Evolutionary conservation across 306 rosid species (phyloP).

Genomic region (Vigna angularis): DNA sequence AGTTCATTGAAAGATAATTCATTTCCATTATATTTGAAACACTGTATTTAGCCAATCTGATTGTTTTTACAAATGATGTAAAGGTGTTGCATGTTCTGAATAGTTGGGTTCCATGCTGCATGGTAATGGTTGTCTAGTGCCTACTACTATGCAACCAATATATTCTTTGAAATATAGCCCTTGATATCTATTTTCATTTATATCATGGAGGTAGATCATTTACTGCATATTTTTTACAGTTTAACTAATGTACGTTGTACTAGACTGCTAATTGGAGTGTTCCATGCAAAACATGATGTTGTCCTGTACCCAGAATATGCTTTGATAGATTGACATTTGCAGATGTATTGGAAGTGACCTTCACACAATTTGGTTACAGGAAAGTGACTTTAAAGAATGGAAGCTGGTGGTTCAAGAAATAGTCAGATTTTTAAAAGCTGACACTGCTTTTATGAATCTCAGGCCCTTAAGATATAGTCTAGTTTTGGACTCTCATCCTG

Average conservation of each 20-base stretch:
- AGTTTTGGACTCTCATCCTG: slow-evolving; percentile 85
- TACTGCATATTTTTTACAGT: slow-evolving; percentile 8
- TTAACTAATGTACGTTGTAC: slow-evolving; percentile 17
- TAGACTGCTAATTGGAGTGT: slow-evolving; percentile 28
- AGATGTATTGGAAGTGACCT: slow-evolving; percentile 48
- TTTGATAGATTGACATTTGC: slow-evolving; percentile 41
- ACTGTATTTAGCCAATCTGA: slow-evolving; percentile 8
- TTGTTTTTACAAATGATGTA: slow-evolving; percentile 4
- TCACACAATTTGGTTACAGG: slow-evolving; percentile 63
- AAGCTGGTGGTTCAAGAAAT: slow-evolving; percentile 92
- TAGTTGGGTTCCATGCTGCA: slow-evolving; percentile 7
- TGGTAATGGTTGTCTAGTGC: slow-evolving; percentile 19
- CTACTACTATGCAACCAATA: slow-evolving; percentile 4
- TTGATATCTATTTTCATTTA: slow-evolving; percentile 13
- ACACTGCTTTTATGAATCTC: slow-evolving; percentile 77
- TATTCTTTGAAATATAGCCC: not conserved
- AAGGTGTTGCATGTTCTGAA: slow-evolving; percentile 35
- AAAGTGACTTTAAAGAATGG: slow-evolving; percentile 92
- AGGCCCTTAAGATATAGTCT: slow-evolving; percentile 92
- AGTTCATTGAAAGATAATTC: slow-evolving; percentile 3
- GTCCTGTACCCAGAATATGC: slow-evolving; percentile 32
- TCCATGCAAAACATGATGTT: slow-evolving; percentile 23
- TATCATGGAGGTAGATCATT: slow-evolving; percentile 17
- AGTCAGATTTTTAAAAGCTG: slow-evolving; percentile 82
- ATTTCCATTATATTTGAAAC: not conserved